These are phyloP conservation scores for Lipomyces mesembrius DNA, from an alignment of 805 yeast species.

Conservation along the genomic window DNA sequence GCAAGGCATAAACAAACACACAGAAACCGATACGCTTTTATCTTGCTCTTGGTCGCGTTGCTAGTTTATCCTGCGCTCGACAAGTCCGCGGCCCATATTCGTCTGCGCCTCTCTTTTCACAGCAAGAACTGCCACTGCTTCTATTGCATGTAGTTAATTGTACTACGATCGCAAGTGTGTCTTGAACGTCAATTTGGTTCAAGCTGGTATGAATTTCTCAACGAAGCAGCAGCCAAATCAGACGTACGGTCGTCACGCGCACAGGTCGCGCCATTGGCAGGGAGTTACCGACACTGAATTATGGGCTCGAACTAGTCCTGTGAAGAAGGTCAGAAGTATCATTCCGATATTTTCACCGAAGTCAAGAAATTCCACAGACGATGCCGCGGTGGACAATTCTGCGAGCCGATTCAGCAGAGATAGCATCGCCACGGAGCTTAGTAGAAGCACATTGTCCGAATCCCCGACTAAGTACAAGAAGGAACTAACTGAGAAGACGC, in stretches of 20 bases:
- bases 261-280: constrained; percentile 26
- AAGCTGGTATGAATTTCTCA: not conserved
- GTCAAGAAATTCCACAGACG: not conserved
- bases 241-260: constrained; percentile 31
- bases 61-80: not conserved
- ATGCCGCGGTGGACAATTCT: not conserved
- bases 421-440: not conserved
- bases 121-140: not conserved
- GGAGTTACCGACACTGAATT: constrained; percentile 28
- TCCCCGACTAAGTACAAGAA: constrained; percentile 11
- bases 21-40: not conserved
- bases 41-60: not conserved
- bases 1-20: not conserved
- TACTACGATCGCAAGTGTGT: not conserved
- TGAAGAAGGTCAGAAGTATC: constrained; percentile 6
- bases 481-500: not conserved
- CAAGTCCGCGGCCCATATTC: not conserved
- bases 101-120: not conserved
- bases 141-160: not conserved
- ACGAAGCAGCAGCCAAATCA: constrained; percentile 11
- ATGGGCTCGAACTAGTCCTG: constrained; percentile 34
- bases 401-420: not conserved
- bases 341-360: constrained; percentile 2
- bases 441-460: not conserved
- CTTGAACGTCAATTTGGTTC: not conserved